phyloP scores from a whole-genome alignment of 352 stramenopile species.

The Phytophthora pini region DNA sequence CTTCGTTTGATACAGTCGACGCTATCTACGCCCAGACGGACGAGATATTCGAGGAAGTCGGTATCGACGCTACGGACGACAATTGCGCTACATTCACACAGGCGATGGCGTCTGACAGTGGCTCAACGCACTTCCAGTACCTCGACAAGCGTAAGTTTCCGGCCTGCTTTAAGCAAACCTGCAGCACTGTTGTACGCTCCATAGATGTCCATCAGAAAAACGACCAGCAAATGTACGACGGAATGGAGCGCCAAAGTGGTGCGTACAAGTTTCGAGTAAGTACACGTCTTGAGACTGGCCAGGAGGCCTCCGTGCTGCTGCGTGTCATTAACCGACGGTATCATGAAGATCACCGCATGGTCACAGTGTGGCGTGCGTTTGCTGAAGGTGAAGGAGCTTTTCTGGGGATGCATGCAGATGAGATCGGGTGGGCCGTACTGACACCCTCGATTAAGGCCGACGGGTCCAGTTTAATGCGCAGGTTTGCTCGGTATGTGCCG shows the following conservation, averaged over 20 bases:
- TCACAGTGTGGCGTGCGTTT: conserved; percentile 9
- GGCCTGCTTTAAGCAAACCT: conserved; percentile 2
- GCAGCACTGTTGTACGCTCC: neutral
- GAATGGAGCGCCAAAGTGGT: conserved; percentile 4
- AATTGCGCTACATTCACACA: neutral
- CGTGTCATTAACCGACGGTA: conserved; percentile 10
- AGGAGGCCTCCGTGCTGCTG: conserved; percentile 14
- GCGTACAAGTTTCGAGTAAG: conserved; percentile 22
- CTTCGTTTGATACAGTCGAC: conserved; percentile 4
- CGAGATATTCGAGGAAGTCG: neutral
- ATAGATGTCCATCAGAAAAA: conserved; percentile 5
- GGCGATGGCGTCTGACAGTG: neutral
- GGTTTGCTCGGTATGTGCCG: neutral
- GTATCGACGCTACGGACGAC: conserved; percentile 1
- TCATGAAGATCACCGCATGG: conserved; percentile 3
- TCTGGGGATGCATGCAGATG: conserved; percentile 19
- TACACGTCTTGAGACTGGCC: neutral
- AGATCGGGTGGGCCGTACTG: conserved; percentile 9
- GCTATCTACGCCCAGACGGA: conserved; percentile 11
- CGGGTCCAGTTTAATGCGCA: neutral
- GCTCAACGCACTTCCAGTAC: conserved; percentile 11
- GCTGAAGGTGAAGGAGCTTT: conserved; percentile 23
- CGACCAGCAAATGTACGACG: conserved; percentile 5
- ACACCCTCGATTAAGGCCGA: neutral
- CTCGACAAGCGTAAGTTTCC: conserved; percentile 6